These are phyloP conservation scores for Rhodosporidiobolus odoratus DNA, from an alignment of 768 basidiomycete genomes.

Conservation along the genomic window DNA sequence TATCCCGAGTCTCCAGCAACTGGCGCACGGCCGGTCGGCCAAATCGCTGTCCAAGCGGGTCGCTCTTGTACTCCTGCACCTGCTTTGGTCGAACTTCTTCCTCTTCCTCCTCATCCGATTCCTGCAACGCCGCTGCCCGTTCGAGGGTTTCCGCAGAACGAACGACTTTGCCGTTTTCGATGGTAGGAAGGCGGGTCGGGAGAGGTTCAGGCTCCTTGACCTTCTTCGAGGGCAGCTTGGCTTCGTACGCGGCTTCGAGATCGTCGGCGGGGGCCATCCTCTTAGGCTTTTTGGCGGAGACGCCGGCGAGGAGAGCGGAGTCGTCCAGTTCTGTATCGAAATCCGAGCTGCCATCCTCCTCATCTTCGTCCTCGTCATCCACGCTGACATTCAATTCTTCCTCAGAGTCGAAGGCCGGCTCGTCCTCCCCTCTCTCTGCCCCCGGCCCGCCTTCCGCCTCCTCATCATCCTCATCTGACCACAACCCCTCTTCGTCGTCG, in stretches of 20 bases:
- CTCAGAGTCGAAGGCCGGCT: conserved; percentile 9
- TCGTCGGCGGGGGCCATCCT: conserved; percentile 58
- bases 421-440: conserved; percentile 45
- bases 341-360: too few species aligned
- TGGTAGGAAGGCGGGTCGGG: conserved; percentile 37
- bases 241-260: conserved; percentile 46
- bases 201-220: conserved; percentile 42
- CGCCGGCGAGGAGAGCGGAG: conserved; percentile 22
- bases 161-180: conserved; percentile 51
- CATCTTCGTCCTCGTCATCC: conserved; percentile 54
- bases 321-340: conserved; percentile 1
- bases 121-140: background rate
- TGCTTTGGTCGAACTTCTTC: conserved; percentile 8
- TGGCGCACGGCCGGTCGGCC: conserved; percentile 75
- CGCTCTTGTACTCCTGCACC: conserved; percentile 31
- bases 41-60: conserved; percentile 63
- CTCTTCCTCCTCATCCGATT: conserved; percentile 27
- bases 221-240: conserved; percentile 47
- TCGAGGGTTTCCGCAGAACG: conserved; percentile 11
- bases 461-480: conserved; percentile 26
- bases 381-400: conserved; percentile 48
- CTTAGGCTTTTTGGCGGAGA: conserved; percentile 50
- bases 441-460: conserved; percentile 33
- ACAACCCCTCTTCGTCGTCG: conserved; percentile 44
- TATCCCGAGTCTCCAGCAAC: conserved; percentile 62